Evolutionary conservation across 176 grass and related monocot genomes (phyloP), one percentile per base, ranked within the genome.

Genomic region (Juncus inflexus): DNA sequence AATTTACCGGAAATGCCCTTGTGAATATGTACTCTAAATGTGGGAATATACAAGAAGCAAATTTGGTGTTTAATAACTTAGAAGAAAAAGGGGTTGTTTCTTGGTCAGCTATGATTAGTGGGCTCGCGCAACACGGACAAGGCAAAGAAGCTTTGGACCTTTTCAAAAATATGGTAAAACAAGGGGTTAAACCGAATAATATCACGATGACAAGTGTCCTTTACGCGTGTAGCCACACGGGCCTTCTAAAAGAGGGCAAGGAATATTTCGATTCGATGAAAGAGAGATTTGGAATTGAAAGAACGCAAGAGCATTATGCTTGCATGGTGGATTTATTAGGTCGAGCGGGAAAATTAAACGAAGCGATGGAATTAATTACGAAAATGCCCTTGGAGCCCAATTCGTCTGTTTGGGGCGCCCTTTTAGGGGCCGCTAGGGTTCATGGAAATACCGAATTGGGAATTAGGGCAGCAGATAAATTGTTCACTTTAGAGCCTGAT

Each of bases 101-200:
- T 63, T 96, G 87, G 91, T 91, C 91, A 73, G 87, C 91, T n/a
- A 91, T 96, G 91, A 96, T 96, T 7, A 84, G 87, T 61, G 91
- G 86, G 50, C 63, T 91, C 56, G 91, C 91, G 52, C 84, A 96
- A 55, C 91, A 96, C 78, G 91, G 87, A 15, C 84, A 88, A 76
- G 91, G 81, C 50, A 86, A 83, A 66, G 50, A 64, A 47, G 87
- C 87, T 3, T 79, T 96, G 49, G 66, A 78, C 36, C 66, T 96
- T 50, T 91, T 91, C 54, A 66, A 66, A n/a, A 77, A 28, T 71
- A 96, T 96, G 91, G 45, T 84, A 38, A 60, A 81, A 49, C 82
- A 86, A 69, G 74, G 84, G 1, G 65, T 86, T 52, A 11, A 72
- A 75, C 92, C 84, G 63, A 97, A 97, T 55, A 66, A 97, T 66